Evolutionary conservation across 2,329 filamentous ascomycete species (phyloP).

Genomic region (Botryotinia calthae): DNA sequence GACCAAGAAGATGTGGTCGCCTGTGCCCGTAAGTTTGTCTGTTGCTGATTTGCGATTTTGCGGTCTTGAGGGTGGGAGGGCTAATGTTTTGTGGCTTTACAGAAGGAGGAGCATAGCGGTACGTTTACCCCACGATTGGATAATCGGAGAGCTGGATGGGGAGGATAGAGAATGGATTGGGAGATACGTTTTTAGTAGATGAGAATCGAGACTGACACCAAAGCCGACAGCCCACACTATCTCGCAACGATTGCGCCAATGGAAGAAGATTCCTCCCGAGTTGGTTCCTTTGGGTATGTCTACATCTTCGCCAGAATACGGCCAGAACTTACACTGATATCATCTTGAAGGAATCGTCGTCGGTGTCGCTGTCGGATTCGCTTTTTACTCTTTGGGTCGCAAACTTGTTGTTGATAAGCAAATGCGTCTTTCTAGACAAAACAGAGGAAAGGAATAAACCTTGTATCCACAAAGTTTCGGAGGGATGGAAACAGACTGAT

Average conservation of each 20-base stretch:
- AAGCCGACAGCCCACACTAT: constrained; percentile 78
- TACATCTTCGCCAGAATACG: constrained; percentile 1
- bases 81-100: constrained; percentile 26
- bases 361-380: constrained; percentile 76
- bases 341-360: constrained; percentile 68
- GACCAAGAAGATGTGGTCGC: constrained; percentile 64
- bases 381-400: constrained; percentile 74
- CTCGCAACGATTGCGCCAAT: constrained; percentile 86
- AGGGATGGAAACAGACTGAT: constrained; percentile 16
- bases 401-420: constrained; percentile 91
- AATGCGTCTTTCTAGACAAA: constrained; percentile 77
- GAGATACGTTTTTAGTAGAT: constrained; percentile 21
- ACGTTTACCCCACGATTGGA: constrained; percentile 42
- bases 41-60: not conserved
- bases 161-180: not conserved
- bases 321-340: constrained; percentile 26
- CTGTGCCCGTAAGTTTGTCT: constrained; percentile 64
- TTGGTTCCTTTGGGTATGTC: constrained; percentile 85
- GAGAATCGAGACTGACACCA: constrained; percentile 27
- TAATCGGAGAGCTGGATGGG: not conserved
- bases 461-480: constrained; percentile 8
- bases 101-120: constrained; percentile 69
- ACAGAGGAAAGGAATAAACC: constrained; percentile 39
- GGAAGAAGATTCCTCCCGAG: constrained; percentile 90
- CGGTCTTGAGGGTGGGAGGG: constrained; percentile 5